These are phyloP conservation scores for Boletus reticuloceps DNA, from an alignment of 768 basidiomycete species.

Conservation along the genomic window DNA sequence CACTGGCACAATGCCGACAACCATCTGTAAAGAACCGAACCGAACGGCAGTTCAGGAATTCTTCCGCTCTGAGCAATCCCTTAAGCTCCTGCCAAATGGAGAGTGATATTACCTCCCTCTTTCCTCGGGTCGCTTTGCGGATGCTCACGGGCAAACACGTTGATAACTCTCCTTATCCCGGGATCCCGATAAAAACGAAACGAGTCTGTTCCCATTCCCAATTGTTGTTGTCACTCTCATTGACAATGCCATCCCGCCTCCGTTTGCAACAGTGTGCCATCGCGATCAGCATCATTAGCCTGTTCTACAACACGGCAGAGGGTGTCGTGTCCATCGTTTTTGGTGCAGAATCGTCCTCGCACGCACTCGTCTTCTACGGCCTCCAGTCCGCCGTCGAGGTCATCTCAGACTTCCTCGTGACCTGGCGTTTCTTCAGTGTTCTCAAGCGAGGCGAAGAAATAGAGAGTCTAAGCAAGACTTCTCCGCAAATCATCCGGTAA, in stretches of 20 bases:
- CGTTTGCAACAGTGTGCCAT: slow-evolving; percentile 37
- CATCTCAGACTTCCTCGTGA: slow-evolving; percentile 40
- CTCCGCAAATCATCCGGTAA: slow-evolving; percentile 15
- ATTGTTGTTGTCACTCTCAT: not conserved
- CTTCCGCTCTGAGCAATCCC: too few species aligned
- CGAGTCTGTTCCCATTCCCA: not conserved
- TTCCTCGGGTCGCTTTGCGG: too few species aligned
- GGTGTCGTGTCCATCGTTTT: slow-evolving; percentile 44
- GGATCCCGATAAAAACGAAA: not conserved
- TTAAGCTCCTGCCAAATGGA: not conserved
- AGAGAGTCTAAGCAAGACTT: not conserved
- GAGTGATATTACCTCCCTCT: not conserved
- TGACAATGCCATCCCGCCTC: slow-evolving; percentile 17
- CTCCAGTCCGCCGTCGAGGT: slow-evolving; percentile 49
- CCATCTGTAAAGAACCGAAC: too few species aligned
- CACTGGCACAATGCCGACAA: too few species aligned
- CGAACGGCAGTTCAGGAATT: too few species aligned
- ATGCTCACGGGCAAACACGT: not conserved
- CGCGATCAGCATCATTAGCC: slow-evolving; percentile 39
- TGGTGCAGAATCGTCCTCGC: slow-evolving; percentile 43
- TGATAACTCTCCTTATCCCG: not conserved
- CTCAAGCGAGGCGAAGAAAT: slow-evolving; percentile 34
- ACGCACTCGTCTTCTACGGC: slow-evolving; percentile 47
- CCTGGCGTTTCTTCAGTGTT: slow-evolving; percentile 42
- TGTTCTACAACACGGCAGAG: slow-evolving; percentile 40